These are phyloP conservation scores for Globisporangium solare DNA, from an alignment of 352 stramenopile species.

Conservation along the genomic window DNA sequence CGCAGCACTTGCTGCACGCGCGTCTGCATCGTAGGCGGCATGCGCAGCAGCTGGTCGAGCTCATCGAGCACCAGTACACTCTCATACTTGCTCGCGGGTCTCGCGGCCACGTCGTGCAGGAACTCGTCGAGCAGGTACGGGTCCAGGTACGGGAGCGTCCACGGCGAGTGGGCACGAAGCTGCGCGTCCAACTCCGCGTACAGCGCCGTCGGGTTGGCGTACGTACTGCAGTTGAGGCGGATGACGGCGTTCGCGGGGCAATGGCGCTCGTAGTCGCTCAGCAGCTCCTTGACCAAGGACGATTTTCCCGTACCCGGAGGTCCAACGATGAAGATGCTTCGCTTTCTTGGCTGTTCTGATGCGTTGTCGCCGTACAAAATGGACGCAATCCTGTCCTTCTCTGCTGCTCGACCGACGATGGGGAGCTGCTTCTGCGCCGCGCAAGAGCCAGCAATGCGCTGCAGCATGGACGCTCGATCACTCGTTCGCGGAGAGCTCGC, in stretches of 20 bases:
- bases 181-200: conserved; percentile 33
- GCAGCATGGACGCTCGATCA: conserved; percentile 19
- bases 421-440: conserved; percentile 10
- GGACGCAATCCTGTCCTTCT: conserved; percentile 33
- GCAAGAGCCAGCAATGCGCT: conserved; percentile 24
- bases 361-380: conserved; percentile 18
- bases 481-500: not conserved
- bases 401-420: conserved; percentile 35
- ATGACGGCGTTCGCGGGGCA: conserved; percentile 17
- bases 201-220: conserved; percentile 39
- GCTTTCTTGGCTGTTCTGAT: not conserved
- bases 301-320: conserved; percentile 68
- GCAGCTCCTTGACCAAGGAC: conserved; percentile 43
- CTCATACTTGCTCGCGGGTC: not conserved
- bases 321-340: conserved; percentile 60
- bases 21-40: conserved; percentile 32
- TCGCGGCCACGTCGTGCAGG: conserved; percentile 14
- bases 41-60: conserved; percentile 54
- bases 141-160: conserved; percentile 30
- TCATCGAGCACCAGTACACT: conserved; percentile 58
- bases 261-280: conserved; percentile 23
- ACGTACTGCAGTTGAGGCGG: conserved; percentile 68
- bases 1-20: conserved; percentile 47
- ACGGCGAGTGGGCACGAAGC: conserved; percentile 18
- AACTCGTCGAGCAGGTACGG: conserved; percentile 45